Conservation (phyloP, 2,329 filamentous ascomycete species). For the Amauroascus verrucosus region DNA sequence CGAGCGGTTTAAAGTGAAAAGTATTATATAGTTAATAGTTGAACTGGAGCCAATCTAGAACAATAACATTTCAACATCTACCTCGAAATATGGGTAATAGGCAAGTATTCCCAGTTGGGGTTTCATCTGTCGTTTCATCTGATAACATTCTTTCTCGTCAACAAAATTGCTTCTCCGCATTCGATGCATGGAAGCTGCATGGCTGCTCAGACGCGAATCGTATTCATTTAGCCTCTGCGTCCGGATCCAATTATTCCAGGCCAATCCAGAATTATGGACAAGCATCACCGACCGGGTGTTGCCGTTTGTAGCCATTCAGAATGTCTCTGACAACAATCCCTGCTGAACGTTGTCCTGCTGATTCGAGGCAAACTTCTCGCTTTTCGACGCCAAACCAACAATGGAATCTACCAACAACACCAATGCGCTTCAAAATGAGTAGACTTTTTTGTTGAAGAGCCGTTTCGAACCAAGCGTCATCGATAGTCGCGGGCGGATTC, state of each 20-base stretch:
- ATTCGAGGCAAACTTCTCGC: background rate
- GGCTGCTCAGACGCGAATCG: background rate
- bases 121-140: conserved; percentile 4
- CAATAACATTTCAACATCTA: too few relatives aligned
- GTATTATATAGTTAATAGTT: too few relatives aligned
- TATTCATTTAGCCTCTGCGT: background rate
- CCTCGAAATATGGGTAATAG: too few relatives aligned
- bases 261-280: background rate
- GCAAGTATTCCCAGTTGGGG: too few relatives aligned
- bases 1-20: too few relatives aligned
- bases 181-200: background rate
- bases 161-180: conserved; percentile 6
- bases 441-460: background rate
- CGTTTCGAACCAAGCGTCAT: background rate
- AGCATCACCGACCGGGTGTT: conserved; percentile 2
- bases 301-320: conserved; percentile 5
- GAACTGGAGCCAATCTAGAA: background rate
- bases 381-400: background rate
- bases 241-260: background rate
- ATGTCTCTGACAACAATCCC: background rate
- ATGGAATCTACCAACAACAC: background rate
- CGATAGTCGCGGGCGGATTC: background rate
- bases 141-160: background rate
- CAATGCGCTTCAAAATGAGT: background rate
- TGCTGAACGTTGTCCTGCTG: background rate